Evolutionary conservation across 2,329 filamentous ascomycete genomes (phyloP).

Genomic region (Penicillium palitans): DNA sequence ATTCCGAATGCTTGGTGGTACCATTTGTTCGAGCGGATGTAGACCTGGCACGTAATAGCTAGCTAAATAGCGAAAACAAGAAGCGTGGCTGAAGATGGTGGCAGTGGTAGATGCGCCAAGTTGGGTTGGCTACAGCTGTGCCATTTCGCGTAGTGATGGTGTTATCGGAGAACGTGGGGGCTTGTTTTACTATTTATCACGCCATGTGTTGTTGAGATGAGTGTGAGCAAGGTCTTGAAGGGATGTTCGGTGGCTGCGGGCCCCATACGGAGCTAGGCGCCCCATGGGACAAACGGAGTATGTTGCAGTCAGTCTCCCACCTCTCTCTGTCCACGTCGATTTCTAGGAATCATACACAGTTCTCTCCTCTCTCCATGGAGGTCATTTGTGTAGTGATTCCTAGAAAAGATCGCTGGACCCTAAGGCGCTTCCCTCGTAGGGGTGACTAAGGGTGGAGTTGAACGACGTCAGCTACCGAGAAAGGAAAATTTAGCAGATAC

Average conservation of each 20-base stretch:
- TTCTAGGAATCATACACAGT: not conserved
- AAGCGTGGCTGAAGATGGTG: not conserved
- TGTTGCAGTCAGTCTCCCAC: not conserved
- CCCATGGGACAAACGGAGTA: not conserved
- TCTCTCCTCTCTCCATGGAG: not conserved
- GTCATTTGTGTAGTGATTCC: not conserved
- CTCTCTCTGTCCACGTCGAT: not conserved
- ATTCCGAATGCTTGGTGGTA: not conserved
- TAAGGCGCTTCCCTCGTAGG: not conserved
- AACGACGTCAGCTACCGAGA: not conserved
- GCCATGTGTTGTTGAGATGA: not conserved
- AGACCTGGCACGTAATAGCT: not conserved
- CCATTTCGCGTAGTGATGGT: not conserved
- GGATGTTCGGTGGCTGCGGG: not conserved
- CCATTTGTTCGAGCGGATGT: not conserved
- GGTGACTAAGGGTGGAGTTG: not conserved
- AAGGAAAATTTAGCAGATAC: not conserved
- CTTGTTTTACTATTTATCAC: not conserved
- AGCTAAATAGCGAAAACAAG: not conserved
- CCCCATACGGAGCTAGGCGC: not conserved
- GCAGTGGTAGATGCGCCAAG: not conserved
- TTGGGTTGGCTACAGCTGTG: not conserved
- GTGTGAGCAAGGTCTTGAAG: not conserved
- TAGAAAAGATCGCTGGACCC: not conserved
- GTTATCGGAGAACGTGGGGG: not conserved